Evolutionary conservation across 306 rosid genomes (phyloP).

Genomic region (Citrullus mucosospermus): DNA sequence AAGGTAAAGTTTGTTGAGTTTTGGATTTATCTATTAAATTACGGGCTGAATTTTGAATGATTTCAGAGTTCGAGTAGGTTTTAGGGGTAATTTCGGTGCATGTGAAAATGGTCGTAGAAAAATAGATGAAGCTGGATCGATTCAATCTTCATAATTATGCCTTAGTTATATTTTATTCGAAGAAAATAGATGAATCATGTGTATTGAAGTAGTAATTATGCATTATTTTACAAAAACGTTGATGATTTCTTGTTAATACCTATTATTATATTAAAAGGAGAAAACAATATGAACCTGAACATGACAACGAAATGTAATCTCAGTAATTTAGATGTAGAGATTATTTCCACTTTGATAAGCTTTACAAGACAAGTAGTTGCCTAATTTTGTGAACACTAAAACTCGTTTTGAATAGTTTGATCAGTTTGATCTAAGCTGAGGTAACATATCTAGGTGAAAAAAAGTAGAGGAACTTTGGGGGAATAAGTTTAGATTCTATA

Average conservation of each 20-base stretch:
- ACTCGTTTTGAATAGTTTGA: neutral
- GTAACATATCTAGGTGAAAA: neutral
- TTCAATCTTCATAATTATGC: neutral
- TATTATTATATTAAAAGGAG: neutral
- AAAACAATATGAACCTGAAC: neutral
- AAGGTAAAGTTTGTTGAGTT: slow-evolving; percentile 23
- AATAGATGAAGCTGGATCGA: neutral
- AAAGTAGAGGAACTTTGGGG: neutral
- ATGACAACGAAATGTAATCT: neutral
- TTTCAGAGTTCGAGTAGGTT: neutral
- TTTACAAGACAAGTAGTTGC: neutral
- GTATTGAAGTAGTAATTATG: neutral
- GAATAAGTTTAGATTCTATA: neutral
- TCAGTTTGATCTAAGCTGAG: neutral
- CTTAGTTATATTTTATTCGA: neutral
- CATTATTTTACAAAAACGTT: neutral
- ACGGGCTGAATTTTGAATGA: neutral
- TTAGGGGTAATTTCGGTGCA: neutral
- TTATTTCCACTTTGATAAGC: neutral
- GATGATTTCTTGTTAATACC: neutral
- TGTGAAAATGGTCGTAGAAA: neutral
- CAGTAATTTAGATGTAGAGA: neutral
- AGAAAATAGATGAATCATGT: neutral
- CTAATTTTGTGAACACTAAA: neutral
- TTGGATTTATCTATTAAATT: neutral